Base-by-base conservation (phyloP, 176 grass and related monocot genomes). In the Carex myosuroides region DNA sequence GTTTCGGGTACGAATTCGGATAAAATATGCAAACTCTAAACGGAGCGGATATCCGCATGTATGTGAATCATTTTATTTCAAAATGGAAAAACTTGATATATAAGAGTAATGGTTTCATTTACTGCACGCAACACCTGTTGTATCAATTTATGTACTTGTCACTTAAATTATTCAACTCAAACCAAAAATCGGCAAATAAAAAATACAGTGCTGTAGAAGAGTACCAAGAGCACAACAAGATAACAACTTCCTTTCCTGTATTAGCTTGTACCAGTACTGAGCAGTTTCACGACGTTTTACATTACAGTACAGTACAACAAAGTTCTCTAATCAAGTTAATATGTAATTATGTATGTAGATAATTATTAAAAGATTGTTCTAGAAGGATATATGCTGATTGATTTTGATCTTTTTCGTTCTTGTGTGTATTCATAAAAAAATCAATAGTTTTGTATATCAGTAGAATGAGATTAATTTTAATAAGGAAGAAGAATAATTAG, bases 191-290 rank as follows among this genome's bases (percentile, higher is more conserved):
- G 66, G 91, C 95, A 82, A 85, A 95, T 80, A 95, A 93, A 80
- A 89, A 87, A 53, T 93, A 83, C 57, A 79, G 84, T 44, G 84
- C 6, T 24, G 41, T 75, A 9, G 86, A 91, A 58, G 95, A 98
- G 78, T 98, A 98, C 76, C 88, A 98, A 98, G 81, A 90, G 82
- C n/a, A 90, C 54, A 64, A 98, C 95, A 62, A 98, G 95, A 92
- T 98, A 58, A 85, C 2, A 71, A 0, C 10, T 67, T 53, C 29
- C 58, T 66, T 60, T 79, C 29, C 8, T 87, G 41, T 21, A 77
- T 29, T 48, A 71, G 12, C 54, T n/a, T 26, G 5, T 74, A 56
- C 41, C 64, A 70, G 41, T 61, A 84, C 10, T 44, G 17, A 41
- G 21, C 32, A 46, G 42, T 82, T 73, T 42, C 30, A 29, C 26